A percentile compares a stretch with the other conserved stretches of the same genome.
These are phyloP conservation scores for Tuber umbilicatum DNA, from an alignment of 495 filamentous ascomycete species.

Conservation along the genomic window DNA sequence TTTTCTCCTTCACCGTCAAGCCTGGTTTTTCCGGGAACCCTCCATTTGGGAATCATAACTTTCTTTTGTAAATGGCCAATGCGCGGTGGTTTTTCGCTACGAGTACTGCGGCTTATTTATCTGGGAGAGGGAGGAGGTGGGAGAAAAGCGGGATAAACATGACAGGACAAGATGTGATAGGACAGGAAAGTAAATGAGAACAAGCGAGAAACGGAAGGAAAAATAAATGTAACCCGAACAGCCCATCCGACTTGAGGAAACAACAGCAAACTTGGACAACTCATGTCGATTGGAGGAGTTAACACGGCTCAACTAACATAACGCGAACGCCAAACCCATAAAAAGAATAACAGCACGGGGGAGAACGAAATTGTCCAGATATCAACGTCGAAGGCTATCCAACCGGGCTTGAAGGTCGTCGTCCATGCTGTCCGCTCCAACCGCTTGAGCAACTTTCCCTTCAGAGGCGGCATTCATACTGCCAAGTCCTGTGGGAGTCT, in stretches of 20 bases:
- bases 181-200: background rate
- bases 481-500: conserved; percentile 68
- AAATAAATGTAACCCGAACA: background rate
- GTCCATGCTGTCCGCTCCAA: conserved; percentile 64
- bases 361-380: background rate
- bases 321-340: conserved; percentile 11
- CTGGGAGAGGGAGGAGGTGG: background rate
- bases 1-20: background rate
- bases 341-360: conserved; percentile 2
- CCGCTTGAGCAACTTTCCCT: conserved; percentile 64
- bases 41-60: background rate
- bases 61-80: background rate
- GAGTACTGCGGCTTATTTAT: background rate
- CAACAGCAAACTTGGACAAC: background rate
- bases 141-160: background rate
- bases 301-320: background rate
- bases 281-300: background rate
- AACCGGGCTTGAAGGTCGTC: conserved; percentile 78
- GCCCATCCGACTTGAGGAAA: background rate
- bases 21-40: background rate
- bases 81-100: background rate
- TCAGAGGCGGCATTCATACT: conserved; percentile 53
- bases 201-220: background rate
- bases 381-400: conserved; percentile 61
- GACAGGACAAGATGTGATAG: background rate